phyloP scores from a whole-genome alignment of 208 protist genomes.

The Tritrichomonas musculus region DNA sequence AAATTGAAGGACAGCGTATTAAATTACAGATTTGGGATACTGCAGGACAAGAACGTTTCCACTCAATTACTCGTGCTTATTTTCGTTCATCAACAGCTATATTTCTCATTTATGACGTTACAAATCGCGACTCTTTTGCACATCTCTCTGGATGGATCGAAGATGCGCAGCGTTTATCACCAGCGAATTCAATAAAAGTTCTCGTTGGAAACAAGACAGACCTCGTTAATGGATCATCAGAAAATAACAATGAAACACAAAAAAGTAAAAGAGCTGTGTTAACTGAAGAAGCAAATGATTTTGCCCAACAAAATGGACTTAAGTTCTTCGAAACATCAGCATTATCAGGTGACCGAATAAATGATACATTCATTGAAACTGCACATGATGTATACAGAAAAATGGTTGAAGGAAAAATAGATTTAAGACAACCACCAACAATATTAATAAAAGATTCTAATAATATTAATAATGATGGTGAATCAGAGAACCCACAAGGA shows the following conservation, averaged over 20 bases:
- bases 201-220: conserved; percentile 37
- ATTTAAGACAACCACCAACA: too few relatives aligned
- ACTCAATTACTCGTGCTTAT: not conserved
- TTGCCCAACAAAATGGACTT: not conserved
- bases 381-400: not conserved
- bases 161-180: not conserved
- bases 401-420: not conserved
- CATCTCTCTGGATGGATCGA: not conserved
- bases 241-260: too few relatives aligned
- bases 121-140: conserved; percentile 17
- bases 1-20: not conserved
- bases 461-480: too few relatives aligned
- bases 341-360: not conserved
- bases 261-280: not conserved
- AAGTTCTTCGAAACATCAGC: conserved; percentile 34
- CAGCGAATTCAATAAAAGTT: not conserved
- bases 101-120: not conserved
- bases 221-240: not conserved
- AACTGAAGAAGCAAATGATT: not conserved
- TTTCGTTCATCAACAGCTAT: not conserved
- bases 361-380: conserved; percentile 29
- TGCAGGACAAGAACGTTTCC: not conserved
- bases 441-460: too few relatives aligned
- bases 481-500: too few relatives aligned
- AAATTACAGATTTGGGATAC: conserved; percentile 8